Conservation (phyloP, 2,329 filamentous ascomycete species). For the Trichoderma endophyticum region DNA sequence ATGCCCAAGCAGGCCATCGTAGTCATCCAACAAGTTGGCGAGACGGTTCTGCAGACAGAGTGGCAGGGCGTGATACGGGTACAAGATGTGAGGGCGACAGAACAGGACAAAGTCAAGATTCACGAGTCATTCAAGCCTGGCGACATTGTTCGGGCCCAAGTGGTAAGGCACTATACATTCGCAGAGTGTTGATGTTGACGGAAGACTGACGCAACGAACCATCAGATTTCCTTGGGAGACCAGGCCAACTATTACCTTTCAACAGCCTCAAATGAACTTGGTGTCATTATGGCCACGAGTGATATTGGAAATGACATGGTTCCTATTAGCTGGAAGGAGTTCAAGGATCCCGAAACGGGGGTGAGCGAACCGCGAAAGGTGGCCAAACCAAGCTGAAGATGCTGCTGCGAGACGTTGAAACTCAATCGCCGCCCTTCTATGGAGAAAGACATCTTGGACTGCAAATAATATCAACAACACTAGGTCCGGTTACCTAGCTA, state of each 20-base stretch:
- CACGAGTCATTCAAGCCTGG: constrained; percentile 89
- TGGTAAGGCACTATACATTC: constrained; percentile 52
- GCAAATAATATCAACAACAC: background rate
- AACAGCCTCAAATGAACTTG: constrained; percentile 85
- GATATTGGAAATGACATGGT: constrained; percentile 88
- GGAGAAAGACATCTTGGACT: background rate
- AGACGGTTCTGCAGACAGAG: constrained; percentile 69
- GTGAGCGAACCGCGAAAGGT: constrained; percentile 81
- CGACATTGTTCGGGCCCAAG: constrained; percentile 82
- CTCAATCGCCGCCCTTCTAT: background rate
- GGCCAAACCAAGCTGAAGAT: constrained; percentile 63
- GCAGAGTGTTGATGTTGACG: background rate
- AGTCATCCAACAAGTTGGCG: constrained; percentile 78
- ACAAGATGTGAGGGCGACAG: constrained; percentile 90
- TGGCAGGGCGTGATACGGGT: constrained; percentile 82
- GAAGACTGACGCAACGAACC: background rate
- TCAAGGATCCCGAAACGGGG: constrained; percentile 78
- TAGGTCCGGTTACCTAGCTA: background rate
- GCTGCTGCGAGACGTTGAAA: background rate
- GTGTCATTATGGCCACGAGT: constrained; percentile 89
- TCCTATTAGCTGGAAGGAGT: constrained; percentile 93
- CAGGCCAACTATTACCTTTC: constrained; percentile 94
- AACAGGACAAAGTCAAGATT: constrained; percentile 92
- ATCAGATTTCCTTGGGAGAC: constrained; percentile 81
- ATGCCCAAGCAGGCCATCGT: constrained; percentile 81